Evolutionary conservation across 495 filamentous ascomycete genomes (phyloP), one percentile per base, ranked within the genome.

Genomic region (Podospora pseudoanserina): DNA sequence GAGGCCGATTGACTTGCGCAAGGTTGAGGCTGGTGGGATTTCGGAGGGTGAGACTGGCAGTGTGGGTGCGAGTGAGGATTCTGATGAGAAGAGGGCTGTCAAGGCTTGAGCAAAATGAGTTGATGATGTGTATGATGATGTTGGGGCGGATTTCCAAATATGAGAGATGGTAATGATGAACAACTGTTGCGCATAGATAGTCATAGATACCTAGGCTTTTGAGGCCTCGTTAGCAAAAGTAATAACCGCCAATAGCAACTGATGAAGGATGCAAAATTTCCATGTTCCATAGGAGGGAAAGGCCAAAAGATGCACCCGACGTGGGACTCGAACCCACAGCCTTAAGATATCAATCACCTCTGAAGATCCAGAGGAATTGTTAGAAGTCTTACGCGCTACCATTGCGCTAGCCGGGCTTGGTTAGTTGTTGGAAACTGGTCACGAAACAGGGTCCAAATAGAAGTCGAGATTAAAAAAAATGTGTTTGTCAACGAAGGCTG

Each of bases 1-100:
- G 60, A 67, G 77, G 23, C 78, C 79, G 13, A 61, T 69, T 9
- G 62, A 74, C 30, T 16, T 70, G 19, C n/a, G 70, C 0, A 75
- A 73, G 57, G 49, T 62, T 9, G 73, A 71, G 16, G 65, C 67
- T 60, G 67, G 27, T 1, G 19, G 19, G 15, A 53, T 63, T 0
- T 70, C 72, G 1, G 69, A 59, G 20, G 69, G 61, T 4, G 73
- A 76, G 9, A 16, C 26, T 2, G 71, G 67, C 6, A 20, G 18
- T 4, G 58, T 18, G 6, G 44, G 60, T 13, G 26, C 44, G 18
- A 11, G n/a, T 3, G 32, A 39, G 32, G 30, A 7, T 7, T 19
- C 34, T 5, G 32, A 39, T 20, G 61, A 63, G 16, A 26, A 13
- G 11, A 63, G n/a, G 30, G 28, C 9, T 13, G 19, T 13, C 18